Percentiles rank a stretch among this genome's conserved stretches.
Conservation (phyloP, 192 early-diverging fungal genomes). For the Gryganskiella cystojenkinii region DNA sequence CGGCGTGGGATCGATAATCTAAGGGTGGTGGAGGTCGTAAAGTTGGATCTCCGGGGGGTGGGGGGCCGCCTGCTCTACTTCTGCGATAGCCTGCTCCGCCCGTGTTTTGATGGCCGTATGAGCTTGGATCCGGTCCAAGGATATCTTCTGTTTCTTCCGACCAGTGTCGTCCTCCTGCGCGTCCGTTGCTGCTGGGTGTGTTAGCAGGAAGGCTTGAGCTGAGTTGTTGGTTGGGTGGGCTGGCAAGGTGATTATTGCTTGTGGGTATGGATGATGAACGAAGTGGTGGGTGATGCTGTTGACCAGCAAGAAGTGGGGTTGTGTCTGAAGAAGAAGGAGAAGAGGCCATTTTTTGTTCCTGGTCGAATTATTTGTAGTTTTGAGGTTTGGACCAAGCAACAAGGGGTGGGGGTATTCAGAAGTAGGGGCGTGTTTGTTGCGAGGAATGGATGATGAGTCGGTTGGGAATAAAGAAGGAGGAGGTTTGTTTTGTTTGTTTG, state of each 20-base stretch:
- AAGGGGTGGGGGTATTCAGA: neutral
- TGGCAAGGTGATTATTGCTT: neutral
- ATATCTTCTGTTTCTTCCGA: conserved; percentile 51
- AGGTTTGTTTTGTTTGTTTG: neutral
- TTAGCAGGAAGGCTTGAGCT: neutral
- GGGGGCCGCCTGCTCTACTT: conserved; percentile 23
- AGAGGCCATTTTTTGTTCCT: conserved; percentile 3
- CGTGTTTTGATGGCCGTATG: conserved; percentile 43
- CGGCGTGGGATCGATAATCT: neutral
- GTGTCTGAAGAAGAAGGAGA: conserved; percentile 30
- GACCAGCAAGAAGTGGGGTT: conserved; percentile 40
- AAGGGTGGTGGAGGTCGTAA: conserved; percentile 1
- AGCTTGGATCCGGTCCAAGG: conserved; percentile 35
- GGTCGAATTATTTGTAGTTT: neutral
- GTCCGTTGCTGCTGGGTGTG: conserved; percentile 1
- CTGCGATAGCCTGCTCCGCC: conserved; percentile 43
- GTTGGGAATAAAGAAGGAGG: too few relatives aligned
- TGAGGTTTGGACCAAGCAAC: too few relatives aligned
- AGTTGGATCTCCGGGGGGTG: conserved; percentile 13
- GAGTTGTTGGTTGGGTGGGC: neutral
- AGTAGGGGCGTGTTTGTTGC: neutral
- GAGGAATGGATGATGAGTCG: neutral
- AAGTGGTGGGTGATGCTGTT: conserved; percentile 6
- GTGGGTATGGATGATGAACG: conserved; percentile 24
- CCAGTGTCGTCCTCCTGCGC: conserved; percentile 26